A percentile compares a stretch with the other conserved stretches of the same genome.
phyloP scores from a whole-genome alignment of 345 rosid genomes.

The Conringia planisiliqua region DNA sequence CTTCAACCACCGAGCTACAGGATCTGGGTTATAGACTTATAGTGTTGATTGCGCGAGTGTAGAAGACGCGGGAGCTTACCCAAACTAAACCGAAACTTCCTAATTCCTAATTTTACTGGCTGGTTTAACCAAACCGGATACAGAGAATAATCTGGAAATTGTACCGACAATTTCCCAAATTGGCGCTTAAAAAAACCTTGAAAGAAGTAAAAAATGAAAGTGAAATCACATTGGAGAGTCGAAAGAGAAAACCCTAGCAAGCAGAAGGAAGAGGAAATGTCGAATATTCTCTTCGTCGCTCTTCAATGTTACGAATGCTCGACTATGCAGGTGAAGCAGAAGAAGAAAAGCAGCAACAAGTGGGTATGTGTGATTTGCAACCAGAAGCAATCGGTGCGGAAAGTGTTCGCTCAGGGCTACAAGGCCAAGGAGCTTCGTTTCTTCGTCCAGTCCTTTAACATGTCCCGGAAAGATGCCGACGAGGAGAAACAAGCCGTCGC shows the following conservation, averaged over 20 bases:
- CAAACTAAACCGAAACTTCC: background rate
- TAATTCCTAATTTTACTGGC: background rate
- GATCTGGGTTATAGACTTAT: background rate
- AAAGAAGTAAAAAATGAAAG: background rate
- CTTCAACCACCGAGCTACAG: background rate
- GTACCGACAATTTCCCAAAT: background rate
- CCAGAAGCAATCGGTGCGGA: slow-evolving; percentile 71
- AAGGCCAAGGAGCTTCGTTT: slow-evolving; percentile 74
- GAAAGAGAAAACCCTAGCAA: slow-evolving; percentile 21
- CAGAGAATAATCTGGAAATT: background rate
- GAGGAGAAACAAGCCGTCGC: slow-evolving; percentile 14
- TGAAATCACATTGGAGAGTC: background rate
- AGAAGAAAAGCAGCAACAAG: slow-evolving; percentile 68
- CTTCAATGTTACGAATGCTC: slow-evolving; percentile 81
- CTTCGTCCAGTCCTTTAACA: slow-evolving; percentile 73
- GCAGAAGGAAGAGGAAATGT: slow-evolving; percentile 24
- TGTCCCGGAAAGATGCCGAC: slow-evolving; percentile 51
- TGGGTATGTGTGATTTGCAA: slow-evolving; percentile 87
- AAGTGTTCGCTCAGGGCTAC: slow-evolving; percentile 61
- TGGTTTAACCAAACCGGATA: slow-evolving; percentile 7
- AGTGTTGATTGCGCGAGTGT: too few species aligned
- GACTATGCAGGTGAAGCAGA: slow-evolving; percentile 96
- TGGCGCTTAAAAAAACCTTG: slow-evolving; percentile 8
- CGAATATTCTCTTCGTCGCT: slow-evolving; percentile 51
- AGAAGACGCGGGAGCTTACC: slow-evolving; percentile 16